Conservation (phyloP, 2,329 filamentous ascomycete species). For the Diaporthe sp. region DNA sequence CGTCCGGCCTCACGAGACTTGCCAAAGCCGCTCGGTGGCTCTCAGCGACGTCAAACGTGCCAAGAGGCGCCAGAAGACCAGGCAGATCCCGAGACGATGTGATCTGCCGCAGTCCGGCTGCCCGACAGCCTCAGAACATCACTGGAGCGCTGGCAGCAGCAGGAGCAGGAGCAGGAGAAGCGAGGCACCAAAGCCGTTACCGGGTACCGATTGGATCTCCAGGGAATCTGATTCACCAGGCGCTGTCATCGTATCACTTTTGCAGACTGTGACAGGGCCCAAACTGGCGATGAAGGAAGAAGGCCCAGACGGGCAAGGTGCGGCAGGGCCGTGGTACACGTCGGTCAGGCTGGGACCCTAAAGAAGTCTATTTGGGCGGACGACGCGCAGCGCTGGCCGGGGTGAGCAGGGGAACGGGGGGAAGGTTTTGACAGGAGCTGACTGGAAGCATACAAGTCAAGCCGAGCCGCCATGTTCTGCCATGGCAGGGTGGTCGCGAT, state of each 20-base stretch:
- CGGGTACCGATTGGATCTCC: constrained; percentile 38
- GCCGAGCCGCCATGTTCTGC: constrained; percentile 6
- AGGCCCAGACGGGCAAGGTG: constrained; percentile 23
- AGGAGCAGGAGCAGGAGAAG: constrained; percentile 7
- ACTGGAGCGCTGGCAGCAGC: not conserved
- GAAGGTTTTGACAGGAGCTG: constrained; percentile 9
- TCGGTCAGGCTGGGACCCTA: constrained; percentile 26
- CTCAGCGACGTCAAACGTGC: constrained; percentile 39
- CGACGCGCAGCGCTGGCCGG: not conserved
- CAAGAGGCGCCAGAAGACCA: constrained; percentile 34
- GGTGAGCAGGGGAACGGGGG: not conserved
- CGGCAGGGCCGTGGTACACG: constrained; percentile 13
- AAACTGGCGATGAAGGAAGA: constrained; percentile 37
- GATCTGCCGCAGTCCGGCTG: constrained; percentile 23
- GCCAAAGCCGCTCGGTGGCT: constrained; percentile 8
- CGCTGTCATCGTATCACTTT: constrained; percentile 36
- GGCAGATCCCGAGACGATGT: constrained; percentile 28
- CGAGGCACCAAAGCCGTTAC: constrained; percentile 21
- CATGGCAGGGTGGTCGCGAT: constrained; percentile 26
- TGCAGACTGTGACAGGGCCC: constrained; percentile 40
- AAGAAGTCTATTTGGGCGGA: constrained; percentile 20
- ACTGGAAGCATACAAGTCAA: constrained; percentile 14
- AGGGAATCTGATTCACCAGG: constrained; percentile 39
- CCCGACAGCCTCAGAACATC: not conserved
- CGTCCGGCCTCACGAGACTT: constrained; percentile 24